These are phyloP conservation scores for Ophiognomonia clavigignenti-juglandacearum DNA, from an alignment of 2,329 filamentous ascomycete species.

Conservation along the genomic window DNA sequence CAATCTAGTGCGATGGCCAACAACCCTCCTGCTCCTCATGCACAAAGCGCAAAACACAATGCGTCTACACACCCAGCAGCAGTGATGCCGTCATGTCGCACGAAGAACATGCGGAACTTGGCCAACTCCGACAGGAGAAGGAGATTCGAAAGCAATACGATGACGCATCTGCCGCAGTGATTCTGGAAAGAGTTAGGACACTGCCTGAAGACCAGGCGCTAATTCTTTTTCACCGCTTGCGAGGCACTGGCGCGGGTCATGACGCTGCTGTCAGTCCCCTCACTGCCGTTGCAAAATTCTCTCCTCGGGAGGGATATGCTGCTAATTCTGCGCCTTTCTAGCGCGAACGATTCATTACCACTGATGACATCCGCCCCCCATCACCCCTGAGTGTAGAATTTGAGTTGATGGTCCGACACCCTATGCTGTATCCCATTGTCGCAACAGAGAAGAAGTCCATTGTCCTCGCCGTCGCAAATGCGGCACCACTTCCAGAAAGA, in stretches of 20 bases:
- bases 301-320: not conserved
- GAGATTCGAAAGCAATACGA: not conserved
- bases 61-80: conserved; percentile 6
- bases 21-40: conserved; percentile 10
- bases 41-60: conserved; percentile 4
- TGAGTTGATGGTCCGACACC: conserved; percentile 14
- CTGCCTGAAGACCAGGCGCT: conserved; percentile 7
- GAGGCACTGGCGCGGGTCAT: not conserved
- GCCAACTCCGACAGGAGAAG: conserved; percentile 1
- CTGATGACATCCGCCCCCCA: conserved; percentile 1
- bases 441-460: not conserved
- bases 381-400: conserved; percentile 13
- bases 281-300: too few species aligned
- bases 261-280: not conserved
- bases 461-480: not conserved
- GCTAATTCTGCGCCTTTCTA: too few species aligned
- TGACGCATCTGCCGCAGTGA: not conserved
- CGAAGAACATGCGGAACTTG: not conserved
- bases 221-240: not conserved
- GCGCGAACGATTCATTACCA: not conserved
- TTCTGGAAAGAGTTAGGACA: not conserved
- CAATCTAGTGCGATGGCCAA: conserved; percentile 8
- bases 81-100: not conserved
- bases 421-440: conserved; percentile 7
- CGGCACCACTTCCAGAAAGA: not conserved